These are phyloP conservation scores for Ustilago hordei DNA, from an alignment of 1,284 basidiomycete species.

Conservation along the genomic window DNA sequence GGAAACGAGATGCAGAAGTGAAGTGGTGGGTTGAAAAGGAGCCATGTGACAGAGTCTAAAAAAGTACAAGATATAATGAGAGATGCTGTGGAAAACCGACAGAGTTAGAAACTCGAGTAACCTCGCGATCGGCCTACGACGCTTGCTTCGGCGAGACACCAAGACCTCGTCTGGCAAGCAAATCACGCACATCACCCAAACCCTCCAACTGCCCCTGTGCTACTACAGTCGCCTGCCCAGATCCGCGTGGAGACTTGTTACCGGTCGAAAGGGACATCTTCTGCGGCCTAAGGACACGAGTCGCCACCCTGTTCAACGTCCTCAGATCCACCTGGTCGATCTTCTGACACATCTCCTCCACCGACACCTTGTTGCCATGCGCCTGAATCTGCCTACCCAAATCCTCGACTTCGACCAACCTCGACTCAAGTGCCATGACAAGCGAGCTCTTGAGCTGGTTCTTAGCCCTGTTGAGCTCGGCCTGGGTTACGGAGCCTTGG, in stretches of 20 bases:
- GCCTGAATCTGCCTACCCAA: constrained; percentile 82
- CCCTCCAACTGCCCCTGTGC: constrained; percentile 63
- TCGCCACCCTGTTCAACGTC: constrained; percentile 80
- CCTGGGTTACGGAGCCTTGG: constrained; percentile 73
- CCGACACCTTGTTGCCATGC: constrained; percentile 86
- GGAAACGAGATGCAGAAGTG: not conserved
- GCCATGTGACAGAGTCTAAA: not conserved
- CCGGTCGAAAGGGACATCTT: constrained; percentile 31
- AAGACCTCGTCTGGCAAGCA: constrained; percentile 58
- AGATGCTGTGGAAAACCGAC: not conserved
- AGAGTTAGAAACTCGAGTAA: not conserved
- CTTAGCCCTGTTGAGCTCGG: constrained; percentile 87
- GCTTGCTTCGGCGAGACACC: constrained; percentile 49
- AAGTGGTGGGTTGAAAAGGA: constrained; percentile 12
- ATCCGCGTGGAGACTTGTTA: constrained; percentile 30
- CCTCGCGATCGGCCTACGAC: not conserved
- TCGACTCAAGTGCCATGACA: constrained; percentile 94
- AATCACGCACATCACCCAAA: constrained; percentile 58
- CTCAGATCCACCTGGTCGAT: constrained; percentile 84
- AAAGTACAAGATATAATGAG: not conserved
- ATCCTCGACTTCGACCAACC: constrained; percentile 78
- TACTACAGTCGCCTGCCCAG: constrained; percentile 62
- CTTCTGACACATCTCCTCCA: constrained; percentile 90
- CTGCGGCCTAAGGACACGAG: constrained; percentile 75
- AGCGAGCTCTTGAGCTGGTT: constrained; percentile 94